Evolutionary conservation across 345 rosid genomes (phyloP), one percentile per base, ranked within the genome.

Genomic region (Sisymbrium irio): DNA sequence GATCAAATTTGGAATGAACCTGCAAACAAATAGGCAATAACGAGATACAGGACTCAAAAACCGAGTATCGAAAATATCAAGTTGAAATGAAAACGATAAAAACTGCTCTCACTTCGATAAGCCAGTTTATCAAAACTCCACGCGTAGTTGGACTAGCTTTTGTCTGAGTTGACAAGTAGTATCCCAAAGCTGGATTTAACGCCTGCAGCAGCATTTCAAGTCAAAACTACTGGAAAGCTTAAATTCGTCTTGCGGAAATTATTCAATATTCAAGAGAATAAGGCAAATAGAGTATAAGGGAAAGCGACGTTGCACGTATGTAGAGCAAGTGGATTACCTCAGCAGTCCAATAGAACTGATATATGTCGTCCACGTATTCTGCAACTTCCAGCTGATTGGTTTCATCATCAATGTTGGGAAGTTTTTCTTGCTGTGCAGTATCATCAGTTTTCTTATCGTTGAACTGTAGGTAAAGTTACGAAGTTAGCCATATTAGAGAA

Each of bases 111-210:
- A 95, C 99, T 84, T 95, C 99, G 78, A 92, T 77, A 59, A 95
- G 87, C 99, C 99, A 95, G 82, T 95, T 95, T 83, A 95, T 78
- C 82, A 95, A 79, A 67, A 95, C 84, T 80, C 92, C 91, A 75
- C 99, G 88, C 83, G 89, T 89, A 46, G 63, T 80, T 75, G 96
- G 88, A 33, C 87, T 84, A 76, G 87, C 80, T 40, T 87, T 88
- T 33, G 82, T 59, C 65, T 86, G 96, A 64, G 75, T 70, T 60
- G 86, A 79, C 88, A 89, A 73, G 79, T 92, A 88, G 80, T 81
- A 73, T 68, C 69, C 89, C 74, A 77, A 45, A 54, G 84, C 73
- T 64, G 85, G 81, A 79, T 78, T 76, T 42, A 86, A 75, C 37
- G 83, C 89, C 99, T 95, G 85, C 83, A 83, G 30, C 68, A 39